A percentile compares a stretch with the other conserved stretches of the same genome.
These are phyloP conservation scores for Naematelia encephala DNA, from an alignment of 768 basidiomycete genomes.

Conservation along the genomic window DNA sequence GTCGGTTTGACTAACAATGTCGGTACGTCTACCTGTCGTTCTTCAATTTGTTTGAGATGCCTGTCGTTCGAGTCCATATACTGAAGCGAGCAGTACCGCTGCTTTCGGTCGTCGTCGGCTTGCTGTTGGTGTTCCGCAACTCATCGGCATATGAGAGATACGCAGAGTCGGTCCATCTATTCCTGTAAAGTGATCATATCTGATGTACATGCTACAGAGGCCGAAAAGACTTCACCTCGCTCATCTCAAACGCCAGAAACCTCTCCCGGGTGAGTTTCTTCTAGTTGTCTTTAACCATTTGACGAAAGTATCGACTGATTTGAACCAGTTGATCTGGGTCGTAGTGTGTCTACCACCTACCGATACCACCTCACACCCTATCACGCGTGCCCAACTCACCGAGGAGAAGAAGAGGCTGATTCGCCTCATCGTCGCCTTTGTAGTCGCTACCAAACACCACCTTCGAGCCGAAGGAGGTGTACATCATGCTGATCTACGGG, in stretches of 20 bases:
- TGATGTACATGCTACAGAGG: slow-evolving; percentile 64
- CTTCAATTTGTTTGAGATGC: neutral
- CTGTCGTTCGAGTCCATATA: slow-evolving; percentile 4
- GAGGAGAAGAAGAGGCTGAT: slow-evolving; percentile 65
- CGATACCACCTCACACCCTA: slow-evolving; percentile 4
- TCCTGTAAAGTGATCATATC: slow-evolving; percentile 53
- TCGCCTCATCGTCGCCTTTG: slow-evolving; percentile 67
- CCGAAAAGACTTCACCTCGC: slow-evolving; percentile 71
- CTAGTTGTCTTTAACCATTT: slow-evolving; percentile 2
- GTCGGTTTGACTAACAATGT: slow-evolving; percentile 75
- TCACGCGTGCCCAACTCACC: slow-evolving; percentile 46
- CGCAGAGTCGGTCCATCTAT: slow-evolving; percentile 54
- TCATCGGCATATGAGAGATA: slow-evolving; percentile 37
- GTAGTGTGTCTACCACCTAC: slow-evolving; percentile 62
- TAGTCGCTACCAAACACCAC: slow-evolving; percentile 66
- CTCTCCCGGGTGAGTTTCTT: slow-evolving; percentile 31
- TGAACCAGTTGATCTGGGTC: slow-evolving; percentile 66
- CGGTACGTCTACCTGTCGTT: slow-evolving; percentile 35
- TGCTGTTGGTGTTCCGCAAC: slow-evolving; percentile 61
- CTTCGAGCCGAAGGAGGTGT: slow-evolving; percentile 58
- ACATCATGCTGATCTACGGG: slow-evolving; percentile 73
- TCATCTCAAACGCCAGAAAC: slow-evolving; percentile 60
- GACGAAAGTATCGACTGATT: slow-evolving; percentile 42
- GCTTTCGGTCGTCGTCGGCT: slow-evolving; percentile 84
- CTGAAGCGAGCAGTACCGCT: slow-evolving; percentile 59